These are phyloP conservation scores for Citrus unshiu DNA, from an alignment of 345 rosid genomes.

Conservation along the genomic window DNA sequence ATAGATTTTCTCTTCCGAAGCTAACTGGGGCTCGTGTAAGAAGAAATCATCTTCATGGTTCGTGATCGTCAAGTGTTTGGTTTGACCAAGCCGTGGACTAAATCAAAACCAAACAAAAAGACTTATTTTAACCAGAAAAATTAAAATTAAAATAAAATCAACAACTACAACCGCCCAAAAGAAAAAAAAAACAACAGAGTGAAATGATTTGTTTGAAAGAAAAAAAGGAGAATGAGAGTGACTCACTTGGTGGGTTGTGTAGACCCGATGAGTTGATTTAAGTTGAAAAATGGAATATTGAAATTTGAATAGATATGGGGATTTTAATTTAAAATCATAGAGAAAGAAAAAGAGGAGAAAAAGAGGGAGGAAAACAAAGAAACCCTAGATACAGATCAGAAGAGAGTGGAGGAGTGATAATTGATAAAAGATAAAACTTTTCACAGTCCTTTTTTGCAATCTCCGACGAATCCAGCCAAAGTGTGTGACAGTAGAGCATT, in stretches of 20 bases:
- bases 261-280: conserved; percentile 11
- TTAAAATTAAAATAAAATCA: background rate
- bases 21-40: conserved; percentile 29
- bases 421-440: background rate
- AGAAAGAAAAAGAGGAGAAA: conserved; percentile 16
- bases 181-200: background rate
- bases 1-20: background rate
- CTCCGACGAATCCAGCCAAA: conserved; percentile 36
- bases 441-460: conserved; percentile 6
- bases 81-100: conserved; percentile 24
- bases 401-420: background rate
- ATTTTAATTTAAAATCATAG: conserved; percentile 3
- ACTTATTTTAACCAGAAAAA: background rate
- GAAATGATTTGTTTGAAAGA: background rate
- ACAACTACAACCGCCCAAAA: conserved; percentile 24
- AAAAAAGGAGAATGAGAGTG: conserved; percentile 3
- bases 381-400: background rate
- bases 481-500: conserved; percentile 45
- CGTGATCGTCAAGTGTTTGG: background rate
- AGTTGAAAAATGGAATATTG: background rate
- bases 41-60: conserved; percentile 25
- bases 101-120: conserved; percentile 9
- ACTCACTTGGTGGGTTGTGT: conserved; percentile 31
- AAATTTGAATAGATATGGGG: background rate
- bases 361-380: background rate